Evolutionary conservation across 2,329 filamentous ascomycete genomes (phyloP).

Genomic region (Metarhizium rileyi): DNA sequence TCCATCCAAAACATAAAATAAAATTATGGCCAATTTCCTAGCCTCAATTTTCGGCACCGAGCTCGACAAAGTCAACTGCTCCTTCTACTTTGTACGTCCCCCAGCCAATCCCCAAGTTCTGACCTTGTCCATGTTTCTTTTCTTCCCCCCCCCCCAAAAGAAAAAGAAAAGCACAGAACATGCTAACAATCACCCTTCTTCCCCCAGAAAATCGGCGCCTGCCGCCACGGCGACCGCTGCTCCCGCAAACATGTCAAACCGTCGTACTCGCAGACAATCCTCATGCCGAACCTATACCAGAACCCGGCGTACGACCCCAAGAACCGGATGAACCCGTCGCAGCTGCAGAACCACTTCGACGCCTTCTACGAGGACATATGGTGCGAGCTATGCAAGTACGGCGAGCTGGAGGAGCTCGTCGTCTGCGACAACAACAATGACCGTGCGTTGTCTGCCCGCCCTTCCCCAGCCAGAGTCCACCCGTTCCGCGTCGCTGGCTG

Average conservation of each 20-base stretch:
- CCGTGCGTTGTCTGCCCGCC: constrained; percentile 44
- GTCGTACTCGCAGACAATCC: constrained; percentile 93
- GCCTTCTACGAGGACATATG: constrained; percentile 99
- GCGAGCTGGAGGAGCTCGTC: constrained; percentile 92
- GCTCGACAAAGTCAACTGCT: constrained; percentile 99
- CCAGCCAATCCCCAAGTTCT: too few species aligned
- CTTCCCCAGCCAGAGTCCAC: too few species aligned
- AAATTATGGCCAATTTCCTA: constrained; percentile 99
- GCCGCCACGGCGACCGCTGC: constrained; percentile 96
- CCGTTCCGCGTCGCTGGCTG: background rate
- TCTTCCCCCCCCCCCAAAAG: background rate
- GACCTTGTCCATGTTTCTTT: too few species aligned
- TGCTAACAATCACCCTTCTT: background rate
- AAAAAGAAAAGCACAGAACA: background rate
- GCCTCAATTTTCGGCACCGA: constrained; percentile 99
- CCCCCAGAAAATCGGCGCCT: constrained; percentile 82
- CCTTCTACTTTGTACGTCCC: constrained; percentile 64
- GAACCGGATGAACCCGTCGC: constrained; percentile 90
- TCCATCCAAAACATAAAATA: constrained; percentile 12
- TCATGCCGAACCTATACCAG: constrained; percentile 97
- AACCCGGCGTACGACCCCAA: constrained; percentile 96
- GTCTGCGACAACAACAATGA: constrained; percentile 99
- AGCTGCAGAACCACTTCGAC: constrained; percentile 99
- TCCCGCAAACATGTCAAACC: constrained; percentile 98
- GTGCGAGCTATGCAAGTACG: constrained; percentile 99